Evolutionary conservation across 306 rosid genomes (phyloP).

Genomic region (Castanea crenata): DNA sequence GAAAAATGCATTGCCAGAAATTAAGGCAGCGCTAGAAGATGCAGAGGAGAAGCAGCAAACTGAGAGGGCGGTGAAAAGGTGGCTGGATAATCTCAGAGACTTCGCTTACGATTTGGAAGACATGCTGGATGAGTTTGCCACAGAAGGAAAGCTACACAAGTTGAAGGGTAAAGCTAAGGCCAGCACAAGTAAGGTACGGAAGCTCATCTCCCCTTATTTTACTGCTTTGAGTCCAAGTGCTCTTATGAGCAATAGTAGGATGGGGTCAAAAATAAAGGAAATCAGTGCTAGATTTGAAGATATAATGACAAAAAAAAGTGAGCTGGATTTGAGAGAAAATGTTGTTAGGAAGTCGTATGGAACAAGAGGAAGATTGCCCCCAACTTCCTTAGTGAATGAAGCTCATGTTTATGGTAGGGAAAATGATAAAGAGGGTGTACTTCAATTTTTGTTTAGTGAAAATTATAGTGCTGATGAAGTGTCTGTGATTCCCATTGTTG

Average conservation of each 20-base stretch:
- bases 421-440: background rate
- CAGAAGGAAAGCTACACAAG: background rate
- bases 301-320: background rate
- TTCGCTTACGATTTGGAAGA: conserved; percentile 19
- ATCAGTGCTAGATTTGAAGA: background rate
- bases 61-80: background rate
- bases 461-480: background rate
- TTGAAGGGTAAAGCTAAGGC: background rate
- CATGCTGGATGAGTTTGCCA: conserved; percentile 13
- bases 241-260: background rate
- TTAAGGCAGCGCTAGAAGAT: background rate
- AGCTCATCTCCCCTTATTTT: background rate
- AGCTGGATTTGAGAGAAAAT: background rate
- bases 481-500: background rate
- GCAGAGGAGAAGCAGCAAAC: conserved; percentile 3
- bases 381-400: background rate
- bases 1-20: background rate
- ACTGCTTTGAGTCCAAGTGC: background rate
- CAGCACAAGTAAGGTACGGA: background rate
- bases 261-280: background rate
- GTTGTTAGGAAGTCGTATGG: too few species aligned
- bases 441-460: background rate
- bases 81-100: conserved; percentile 22
- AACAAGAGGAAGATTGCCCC: background rate
- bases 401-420: background rate